These are phyloP conservation scores for Amauroascus niger DNA, from an alignment of 2,329 filamentous ascomycete genomes.

Conservation along the genomic window DNA sequence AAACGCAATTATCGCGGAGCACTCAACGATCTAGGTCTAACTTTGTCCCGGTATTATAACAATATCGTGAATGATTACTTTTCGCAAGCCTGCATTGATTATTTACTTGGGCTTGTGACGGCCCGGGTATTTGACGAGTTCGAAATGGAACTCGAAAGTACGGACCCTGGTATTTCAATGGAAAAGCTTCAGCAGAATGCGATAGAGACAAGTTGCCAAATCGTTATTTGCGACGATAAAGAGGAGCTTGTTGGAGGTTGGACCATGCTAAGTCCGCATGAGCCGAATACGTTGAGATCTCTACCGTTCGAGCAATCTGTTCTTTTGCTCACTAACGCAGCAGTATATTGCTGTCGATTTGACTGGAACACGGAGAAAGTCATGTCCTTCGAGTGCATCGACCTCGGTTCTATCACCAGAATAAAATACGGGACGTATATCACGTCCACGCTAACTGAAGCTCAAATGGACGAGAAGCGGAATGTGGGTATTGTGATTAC, in stretches of 20 bases:
- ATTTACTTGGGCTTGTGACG: conserved; percentile 78
- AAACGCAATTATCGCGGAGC: conserved; percentile 88
- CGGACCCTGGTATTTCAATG: conserved; percentile 82
- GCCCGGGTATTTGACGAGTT: conserved; percentile 86
- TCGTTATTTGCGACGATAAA: conserved; percentile 70
- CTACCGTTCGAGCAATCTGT: conserved; percentile 81
- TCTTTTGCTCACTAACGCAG: conserved; percentile 72
- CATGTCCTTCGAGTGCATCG: conserved; percentile 77
- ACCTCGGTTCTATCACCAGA: conserved; percentile 60
- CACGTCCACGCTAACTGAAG: conserved; percentile 69
- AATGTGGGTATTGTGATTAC: conserved; percentile 78
- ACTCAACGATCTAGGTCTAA: conserved; percentile 81
- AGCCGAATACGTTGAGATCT: conserved; percentile 58
- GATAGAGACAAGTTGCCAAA: conserved; percentile 77
- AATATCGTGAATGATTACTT: conserved; percentile 99
- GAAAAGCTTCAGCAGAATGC: conserved; percentile 75
- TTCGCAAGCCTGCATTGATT: conserved; percentile 89
- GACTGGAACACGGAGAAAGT: conserved; percentile 96
- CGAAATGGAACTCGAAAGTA: conserved; percentile 82
- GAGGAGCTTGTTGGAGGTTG: conserved; percentile 85
- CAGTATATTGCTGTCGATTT: conserved; percentile 80
- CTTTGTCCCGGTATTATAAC: conserved; percentile 62
- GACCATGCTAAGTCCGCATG: conserved; percentile 70
- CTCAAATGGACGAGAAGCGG: conserved; percentile 64
- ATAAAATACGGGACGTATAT: conserved; percentile 81